Conservation (phyloP, 441 rosid genomes). For the Erodium moschatum region DNA sequence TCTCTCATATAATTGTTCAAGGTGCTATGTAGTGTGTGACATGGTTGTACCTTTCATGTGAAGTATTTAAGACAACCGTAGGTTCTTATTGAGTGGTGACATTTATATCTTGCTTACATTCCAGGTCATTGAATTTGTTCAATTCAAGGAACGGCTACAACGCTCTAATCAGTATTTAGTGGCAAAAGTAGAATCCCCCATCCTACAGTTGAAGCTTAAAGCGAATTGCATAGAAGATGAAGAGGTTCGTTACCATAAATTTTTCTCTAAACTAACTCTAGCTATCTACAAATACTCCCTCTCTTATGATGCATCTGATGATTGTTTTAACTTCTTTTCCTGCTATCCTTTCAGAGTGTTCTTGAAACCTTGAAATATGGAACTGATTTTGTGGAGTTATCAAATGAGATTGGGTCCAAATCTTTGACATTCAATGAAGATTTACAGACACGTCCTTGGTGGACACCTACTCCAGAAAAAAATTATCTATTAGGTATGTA, state of each 20-base stretch:
- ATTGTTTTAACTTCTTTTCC: constrained; percentile 15
- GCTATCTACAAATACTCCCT: neutral
- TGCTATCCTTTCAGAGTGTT: constrained; percentile 36
- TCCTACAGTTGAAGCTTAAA: constrained; percentile 73
- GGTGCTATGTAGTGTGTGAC: neutral
- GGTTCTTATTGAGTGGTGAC: constrained; percentile 7
- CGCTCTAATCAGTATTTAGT: constrained; percentile 71
- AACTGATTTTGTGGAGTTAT: constrained; percentile 60
- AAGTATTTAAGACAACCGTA: constrained; percentile 4
- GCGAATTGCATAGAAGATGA: constrained; percentile 68
- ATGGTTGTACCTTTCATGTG: neutral
- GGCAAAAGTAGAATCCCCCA: constrained; percentile 60
- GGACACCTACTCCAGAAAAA: constrained; percentile 84
- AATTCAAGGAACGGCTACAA: constrained; percentile 81
- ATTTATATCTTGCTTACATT: constrained; percentile 18
- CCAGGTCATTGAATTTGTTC: constrained; percentile 96
- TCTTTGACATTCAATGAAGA: constrained; percentile 79
- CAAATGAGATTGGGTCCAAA: constrained; percentile 67
- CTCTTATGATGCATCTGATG: constrained; percentile 9
- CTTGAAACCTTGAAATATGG: constrained; percentile 73
- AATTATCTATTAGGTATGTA: constrained; percentile 75
- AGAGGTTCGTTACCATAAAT: constrained; percentile 38
- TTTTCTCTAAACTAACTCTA: neutral
- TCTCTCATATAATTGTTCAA: neutral
- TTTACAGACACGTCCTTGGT: constrained; percentile 88